These are phyloP conservation scores for Anthoceros angustus DNA, from an alignment of 225 moss, liverwort and hornwort species.

Conservation along the genomic window DNA sequence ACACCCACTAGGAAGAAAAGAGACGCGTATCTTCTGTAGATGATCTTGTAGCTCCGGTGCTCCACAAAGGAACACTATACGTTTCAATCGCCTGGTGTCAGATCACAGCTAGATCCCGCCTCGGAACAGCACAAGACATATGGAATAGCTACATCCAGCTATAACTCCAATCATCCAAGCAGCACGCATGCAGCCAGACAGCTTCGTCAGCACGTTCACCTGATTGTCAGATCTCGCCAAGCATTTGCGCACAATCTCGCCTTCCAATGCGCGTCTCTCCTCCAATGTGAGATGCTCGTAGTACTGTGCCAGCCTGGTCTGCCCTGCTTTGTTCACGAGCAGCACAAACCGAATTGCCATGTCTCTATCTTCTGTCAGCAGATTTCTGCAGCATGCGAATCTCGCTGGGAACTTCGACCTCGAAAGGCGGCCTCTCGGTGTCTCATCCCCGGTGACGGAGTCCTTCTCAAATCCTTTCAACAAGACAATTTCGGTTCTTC, in stretches of 20 bases:
- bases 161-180: background rate
- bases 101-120: background rate
- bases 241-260: slow-evolving; percentile 95
- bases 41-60: slow-evolving; percentile 93
- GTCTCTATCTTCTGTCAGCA: background rate
- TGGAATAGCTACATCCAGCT: no score
- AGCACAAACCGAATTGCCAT: slow-evolving; percentile 92
- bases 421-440: no score
- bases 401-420: no score
- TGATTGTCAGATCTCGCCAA: slow-evolving; percentile 79
- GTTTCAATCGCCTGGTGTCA: background rate
- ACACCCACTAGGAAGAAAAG: slow-evolving; percentile 96
- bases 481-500: no score
- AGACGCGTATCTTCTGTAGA: slow-evolving; percentile 88
- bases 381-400: no score
- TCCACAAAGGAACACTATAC: slow-evolving; percentile 91
- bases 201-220: slow-evolving; percentile 17
- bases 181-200: background rate
- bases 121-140: background rate
- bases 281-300: slow-evolving; percentile 96
- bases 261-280: slow-evolving; percentile 80
- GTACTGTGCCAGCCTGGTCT: slow-evolving; percentile 88
- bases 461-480: no score
- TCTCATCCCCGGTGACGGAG: no score
- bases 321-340: slow-evolving; percentile 93